Conservation (phyloP, 225 moss, liverwort and hornwort species). For the Anthoceros angustus region DNA sequence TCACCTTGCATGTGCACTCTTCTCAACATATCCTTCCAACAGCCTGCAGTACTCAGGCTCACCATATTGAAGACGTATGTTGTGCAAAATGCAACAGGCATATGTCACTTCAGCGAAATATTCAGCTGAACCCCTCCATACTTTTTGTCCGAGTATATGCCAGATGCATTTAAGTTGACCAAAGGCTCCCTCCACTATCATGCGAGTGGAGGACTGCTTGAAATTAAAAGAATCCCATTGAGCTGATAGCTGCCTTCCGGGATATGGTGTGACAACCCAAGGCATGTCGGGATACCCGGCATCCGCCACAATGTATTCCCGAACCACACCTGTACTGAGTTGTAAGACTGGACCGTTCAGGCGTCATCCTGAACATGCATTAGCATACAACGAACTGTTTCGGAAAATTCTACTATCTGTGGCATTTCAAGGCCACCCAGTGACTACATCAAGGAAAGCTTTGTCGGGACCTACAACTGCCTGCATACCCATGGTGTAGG, state of each 20-base stretch:
- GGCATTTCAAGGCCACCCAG: conserved; percentile 16
- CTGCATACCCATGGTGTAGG: no score
- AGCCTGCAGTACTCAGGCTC: conserved; percentile 7
- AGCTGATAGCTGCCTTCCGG: conserved; percentile 1
- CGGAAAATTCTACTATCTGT: conserved; percentile 10
- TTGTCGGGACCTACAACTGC: conserved; percentile 5
- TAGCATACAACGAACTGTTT: conserved; percentile 10
- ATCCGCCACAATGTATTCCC: conserved; percentile 18
- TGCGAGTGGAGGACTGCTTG: no score
- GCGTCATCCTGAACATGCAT: not conserved
- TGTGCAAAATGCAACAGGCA: conserved; percentile 68
- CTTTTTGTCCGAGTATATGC: conserved; percentile 55
- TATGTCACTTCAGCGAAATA: conserved; percentile 56
- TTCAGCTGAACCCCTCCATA: conserved; percentile 58
- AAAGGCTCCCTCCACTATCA: no score
- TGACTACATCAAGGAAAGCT: conserved; percentile 16
- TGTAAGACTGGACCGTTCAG: conserved; percentile 5
- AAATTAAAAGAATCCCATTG: no score
- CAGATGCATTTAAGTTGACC: conserved; percentile 18
- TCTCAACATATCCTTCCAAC: no score
- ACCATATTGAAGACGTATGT: conserved; percentile 53
- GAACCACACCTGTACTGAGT: conserved; percentile 1
- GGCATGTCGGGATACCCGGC: conserved; percentile 13
- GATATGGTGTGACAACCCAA: conserved; percentile 18
- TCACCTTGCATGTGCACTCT: no score